Evolutionary conservation across 805 yeast species (phyloP), one percentile per base, ranked within the genome.

Genomic region (Yarrowia osloensis): DNA sequence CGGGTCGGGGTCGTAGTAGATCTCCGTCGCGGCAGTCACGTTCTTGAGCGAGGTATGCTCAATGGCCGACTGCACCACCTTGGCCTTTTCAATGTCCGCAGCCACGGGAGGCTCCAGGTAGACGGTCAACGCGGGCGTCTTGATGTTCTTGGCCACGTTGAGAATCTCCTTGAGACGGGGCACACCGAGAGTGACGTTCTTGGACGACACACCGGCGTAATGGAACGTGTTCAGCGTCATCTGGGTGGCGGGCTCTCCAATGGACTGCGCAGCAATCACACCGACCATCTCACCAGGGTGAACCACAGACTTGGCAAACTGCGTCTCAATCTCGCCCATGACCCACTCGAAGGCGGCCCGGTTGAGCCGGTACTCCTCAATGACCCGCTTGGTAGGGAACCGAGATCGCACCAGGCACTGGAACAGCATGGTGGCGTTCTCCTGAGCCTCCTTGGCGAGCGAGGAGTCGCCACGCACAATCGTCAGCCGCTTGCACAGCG

Each of bases 231-330:
- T 89, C 75, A 89, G 84, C 4, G 99, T 95, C 99, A 95, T 95
- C 80, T 95, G 99, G 0, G 99, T 95, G 77, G 98, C 99, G 67
- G 99, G 99, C 80, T 95, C 99, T 81, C 99, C 99, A 77, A 95
- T 88, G 66, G 98, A 91, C 81, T 95, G 98, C 24, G 98, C 90
- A 15, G 99, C 99, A 79, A 96, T 88, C 74, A 95, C 93, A 80
- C 99, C 99, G 66, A 95, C 99, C 70, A 97, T 88, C 78, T 95
- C 99, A 76, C 99, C 99, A 4, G 99, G 98, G 73, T 91, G 86
- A 66, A 95, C 88, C 72, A 95, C 82, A 7, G 98, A 93, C 78
- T 88, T 90, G 71, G 91, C 91, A 81, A 94, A 95, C 78, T 93
- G 97, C 35, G 95, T 86, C 76, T 93, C 97, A 70, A 95, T 85